Percentiles rank a stretch among this genome's conserved stretches.
These are phyloP conservation scores for Papiliotrema laurentii DNA, from an alignment of 1,284 basidiomycete genomes.

Conservation along the genomic window DNA sequence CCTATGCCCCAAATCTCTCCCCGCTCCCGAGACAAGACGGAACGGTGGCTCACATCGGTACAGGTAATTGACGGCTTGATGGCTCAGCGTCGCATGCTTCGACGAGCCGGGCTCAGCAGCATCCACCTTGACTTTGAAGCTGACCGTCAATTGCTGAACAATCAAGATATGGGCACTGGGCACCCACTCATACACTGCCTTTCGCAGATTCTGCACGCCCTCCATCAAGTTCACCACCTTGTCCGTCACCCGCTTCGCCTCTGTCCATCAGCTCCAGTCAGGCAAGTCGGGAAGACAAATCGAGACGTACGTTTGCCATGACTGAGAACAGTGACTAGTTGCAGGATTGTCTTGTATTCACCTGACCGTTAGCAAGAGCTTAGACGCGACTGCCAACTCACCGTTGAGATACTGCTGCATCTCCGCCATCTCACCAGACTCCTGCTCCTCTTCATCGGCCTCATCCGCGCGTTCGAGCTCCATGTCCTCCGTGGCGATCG, in stretches of 20 bases:
- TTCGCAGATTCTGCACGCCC: slow-evolving; percentile 89
- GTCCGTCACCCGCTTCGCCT: slow-evolving; percentile 91
- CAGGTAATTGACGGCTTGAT: slow-evolving; percentile 78
- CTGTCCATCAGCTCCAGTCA: slow-evolving; percentile 56
- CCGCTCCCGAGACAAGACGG: background rate
- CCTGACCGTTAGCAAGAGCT: slow-evolving; percentile 53
- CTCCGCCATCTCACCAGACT: slow-evolving; percentile 69
- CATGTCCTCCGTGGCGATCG: slow-evolving; percentile 54
- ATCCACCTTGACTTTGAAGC: slow-evolving; percentile 86
- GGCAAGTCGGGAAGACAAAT: background rate
- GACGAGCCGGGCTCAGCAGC: slow-evolving; percentile 70
- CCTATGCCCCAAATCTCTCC: background rate
- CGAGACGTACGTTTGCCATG: slow-evolving; percentile 37
- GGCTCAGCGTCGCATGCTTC: slow-evolving; percentile 69
- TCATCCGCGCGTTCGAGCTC: slow-evolving; percentile 13
- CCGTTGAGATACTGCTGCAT: slow-evolving; percentile 83
- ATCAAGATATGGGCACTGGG: background rate
- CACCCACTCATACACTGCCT: slow-evolving; percentile 81
- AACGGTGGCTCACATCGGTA: slow-evolving; percentile 48
- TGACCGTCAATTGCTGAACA: slow-evolving; percentile 35
- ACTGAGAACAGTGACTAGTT: slow-evolving; percentile 56
- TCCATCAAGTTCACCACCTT: slow-evolving; percentile 79
- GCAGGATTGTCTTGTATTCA: slow-evolving; percentile 94
- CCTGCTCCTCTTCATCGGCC: slow-evolving; percentile 41
- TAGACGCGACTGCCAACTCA: slow-evolving; percentile 35